Conservation (phyloP, 257 asterid genomes). For the Capsicum baccatum region DNA sequence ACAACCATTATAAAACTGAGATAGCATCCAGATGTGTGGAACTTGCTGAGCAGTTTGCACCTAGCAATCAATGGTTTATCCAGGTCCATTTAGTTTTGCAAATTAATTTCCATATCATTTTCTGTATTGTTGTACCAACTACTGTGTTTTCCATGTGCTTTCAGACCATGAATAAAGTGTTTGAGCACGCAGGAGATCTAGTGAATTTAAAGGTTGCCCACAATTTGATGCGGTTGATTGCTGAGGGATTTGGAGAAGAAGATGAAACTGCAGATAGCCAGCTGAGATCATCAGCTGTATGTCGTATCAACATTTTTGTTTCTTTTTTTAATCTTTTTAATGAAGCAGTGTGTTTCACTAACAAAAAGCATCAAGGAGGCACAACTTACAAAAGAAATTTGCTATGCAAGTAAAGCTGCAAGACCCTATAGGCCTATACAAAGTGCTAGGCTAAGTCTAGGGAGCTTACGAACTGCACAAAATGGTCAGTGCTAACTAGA, state of each 20-base stretch:
- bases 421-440: too few relatives aligned
- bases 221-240: slow-evolving; percentile 93
- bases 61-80: slow-evolving; percentile 98
- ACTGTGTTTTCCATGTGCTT: slow-evolving; percentile 24
- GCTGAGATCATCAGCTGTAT: slow-evolving; percentile 98
- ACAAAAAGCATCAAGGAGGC: background rate
- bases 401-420: too few relatives aligned
- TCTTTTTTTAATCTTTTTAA: background rate
- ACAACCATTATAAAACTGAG: slow-evolving; percentile 92
- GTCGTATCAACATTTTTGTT: slow-evolving; percentile 44
- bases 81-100: slow-evolving; percentile 57
- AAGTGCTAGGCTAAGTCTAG: too few relatives aligned
- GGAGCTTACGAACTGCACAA: too few relatives aligned
- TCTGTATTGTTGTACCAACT: slow-evolving; percentile 7
- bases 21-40: slow-evolving; percentile 99
- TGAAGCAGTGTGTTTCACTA: background rate
- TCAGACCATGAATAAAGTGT: slow-evolving; percentile 98
- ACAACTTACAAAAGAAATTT: too few relatives aligned
- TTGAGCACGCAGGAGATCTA: slow-evolving; percentile 97
- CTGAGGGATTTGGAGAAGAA: slow-evolving; percentile 97
- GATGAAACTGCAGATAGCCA: slow-evolving; percentile 81
- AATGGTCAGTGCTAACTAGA: too few relatives aligned
- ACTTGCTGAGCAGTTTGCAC: slow-evolving; percentile 98
- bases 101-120: background rate
- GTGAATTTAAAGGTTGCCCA: slow-evolving; percentile 92